These are phyloP conservation scores for Ceriops tagal DNA, from an alignment of 345 rosid genomes.

Conservation along the genomic window DNA sequence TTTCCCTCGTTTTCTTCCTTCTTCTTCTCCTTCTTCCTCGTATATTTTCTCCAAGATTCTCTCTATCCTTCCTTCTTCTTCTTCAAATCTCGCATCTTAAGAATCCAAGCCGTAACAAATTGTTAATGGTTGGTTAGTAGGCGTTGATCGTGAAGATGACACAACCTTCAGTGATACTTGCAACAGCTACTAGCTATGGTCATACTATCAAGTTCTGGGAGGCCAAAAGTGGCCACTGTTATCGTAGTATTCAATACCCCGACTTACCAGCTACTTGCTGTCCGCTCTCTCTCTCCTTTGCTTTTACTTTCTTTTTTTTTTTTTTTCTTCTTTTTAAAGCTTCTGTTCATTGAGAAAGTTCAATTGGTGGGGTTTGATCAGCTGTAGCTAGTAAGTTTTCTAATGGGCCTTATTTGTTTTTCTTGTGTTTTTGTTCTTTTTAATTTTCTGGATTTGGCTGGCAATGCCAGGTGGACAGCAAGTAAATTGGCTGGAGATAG, in stretches of 20 bases:
- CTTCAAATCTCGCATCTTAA: too few relatives aligned
- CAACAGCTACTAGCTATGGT: too few relatives aligned
- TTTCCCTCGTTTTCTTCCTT: too few relatives aligned
- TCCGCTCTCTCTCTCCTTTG: too few relatives aligned
- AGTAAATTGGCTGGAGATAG: constrained; percentile 90
- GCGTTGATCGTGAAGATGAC: constrained; percentile 41
- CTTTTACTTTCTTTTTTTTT: background rate
- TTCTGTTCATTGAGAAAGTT: too few relatives aligned
- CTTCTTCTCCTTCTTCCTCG: too few relatives aligned
- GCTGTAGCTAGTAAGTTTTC: background rate
- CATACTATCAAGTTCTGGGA: constrained; percentile 90
- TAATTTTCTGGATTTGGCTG: background rate
- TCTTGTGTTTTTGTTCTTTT: background rate
- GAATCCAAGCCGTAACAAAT: too few relatives aligned
- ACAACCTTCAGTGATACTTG: constrained; percentile 87
- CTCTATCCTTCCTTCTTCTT: too few relatives aligned
- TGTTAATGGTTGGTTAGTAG: constrained; percentile 11
- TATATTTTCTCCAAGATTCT: too few relatives aligned
- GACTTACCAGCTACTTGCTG: too few relatives aligned
- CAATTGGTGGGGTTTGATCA: background rate
- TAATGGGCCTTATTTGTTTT: background rate
- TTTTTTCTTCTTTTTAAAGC: background rate
- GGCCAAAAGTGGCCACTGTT: constrained; percentile 90
- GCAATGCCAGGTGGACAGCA: constrained; percentile 42
- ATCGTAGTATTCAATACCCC: constrained; percentile 86